Conservation (phyloP, 2,329 filamentous ascomycete species). For the Aspergillus caelatus region DNA sequence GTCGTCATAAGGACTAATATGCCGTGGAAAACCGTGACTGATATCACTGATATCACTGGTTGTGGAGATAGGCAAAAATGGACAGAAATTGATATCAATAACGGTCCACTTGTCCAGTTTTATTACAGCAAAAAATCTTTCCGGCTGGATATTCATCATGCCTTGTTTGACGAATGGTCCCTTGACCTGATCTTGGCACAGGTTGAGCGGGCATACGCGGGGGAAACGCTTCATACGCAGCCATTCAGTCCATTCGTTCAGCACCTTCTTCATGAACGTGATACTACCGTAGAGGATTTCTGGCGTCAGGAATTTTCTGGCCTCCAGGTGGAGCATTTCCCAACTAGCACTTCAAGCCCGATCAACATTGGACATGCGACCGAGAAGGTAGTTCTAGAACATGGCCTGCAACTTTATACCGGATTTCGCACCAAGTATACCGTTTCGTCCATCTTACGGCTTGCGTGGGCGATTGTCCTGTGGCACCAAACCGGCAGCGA, state of each 20-base stretch:
- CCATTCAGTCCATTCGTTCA: background rate
- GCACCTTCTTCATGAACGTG: background rate
- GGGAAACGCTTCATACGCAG: background rate
- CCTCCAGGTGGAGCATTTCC: background rate
- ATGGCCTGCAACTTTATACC: background rate
- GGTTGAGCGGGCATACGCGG: background rate
- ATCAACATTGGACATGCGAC: background rate
- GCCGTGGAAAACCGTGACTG: background rate
- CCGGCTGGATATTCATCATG: background rate
- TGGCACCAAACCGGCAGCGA: constrained; percentile 36
- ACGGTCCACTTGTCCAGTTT: background rate
- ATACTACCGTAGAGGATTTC: background rate
- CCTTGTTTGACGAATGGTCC: background rate
- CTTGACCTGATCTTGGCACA: background rate
- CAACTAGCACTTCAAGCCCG: background rate
- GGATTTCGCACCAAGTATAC: background rate
- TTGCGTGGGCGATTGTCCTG: constrained; percentile 41
- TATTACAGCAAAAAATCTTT: background rate
- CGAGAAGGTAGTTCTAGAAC: background rate
- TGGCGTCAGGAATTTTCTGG: background rate
- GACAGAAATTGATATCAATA: background rate
- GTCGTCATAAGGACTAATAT: background rate
- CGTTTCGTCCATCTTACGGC: background rate
- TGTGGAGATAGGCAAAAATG: background rate
- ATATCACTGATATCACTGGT: background rate